phyloP scores from a whole-genome alignment of 2,329 filamentous ascomycete species.

The Hymenotorrendiella dingleyae region DNA sequence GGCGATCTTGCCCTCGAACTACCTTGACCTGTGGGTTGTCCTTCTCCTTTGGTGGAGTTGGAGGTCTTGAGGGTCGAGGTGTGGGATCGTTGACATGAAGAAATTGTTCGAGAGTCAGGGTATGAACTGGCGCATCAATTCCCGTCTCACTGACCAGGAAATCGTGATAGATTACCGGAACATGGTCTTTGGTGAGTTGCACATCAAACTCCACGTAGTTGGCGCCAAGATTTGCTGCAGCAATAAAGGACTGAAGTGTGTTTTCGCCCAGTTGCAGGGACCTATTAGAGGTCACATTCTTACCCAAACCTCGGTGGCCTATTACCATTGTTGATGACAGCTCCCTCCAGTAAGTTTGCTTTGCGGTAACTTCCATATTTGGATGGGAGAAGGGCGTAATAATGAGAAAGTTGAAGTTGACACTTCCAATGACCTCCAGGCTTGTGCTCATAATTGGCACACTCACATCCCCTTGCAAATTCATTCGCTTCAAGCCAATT shows the following conservation, averaged over 20 bases:
- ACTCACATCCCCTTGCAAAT: constrained; percentile 83
- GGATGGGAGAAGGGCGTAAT: constrained; percentile 92
- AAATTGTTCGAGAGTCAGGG: constrained; percentile 90
- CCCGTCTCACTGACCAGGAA: constrained; percentile 97
- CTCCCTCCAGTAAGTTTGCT: constrained; percentile 96
- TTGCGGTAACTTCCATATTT: constrained; percentile 84
- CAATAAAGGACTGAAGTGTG: constrained; percentile 91
- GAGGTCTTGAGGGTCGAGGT: constrained; percentile 40
- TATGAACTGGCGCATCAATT: constrained; percentile 93
- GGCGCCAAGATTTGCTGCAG: constrained; percentile 85
- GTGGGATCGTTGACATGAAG: constrained; percentile 63
- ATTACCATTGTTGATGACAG: constrained; percentile 80
- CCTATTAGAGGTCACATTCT: constrained; percentile 77
- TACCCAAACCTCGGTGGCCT: constrained; percentile 71
- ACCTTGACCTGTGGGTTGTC: constrained; percentile 21
- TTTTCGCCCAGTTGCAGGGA: constrained; percentile 95
- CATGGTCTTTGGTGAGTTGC: constrained; percentile 96
- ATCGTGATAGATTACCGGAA: constrained; percentile 97
- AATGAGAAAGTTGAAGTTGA: constrained; percentile 95
- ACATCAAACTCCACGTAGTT: constrained; percentile 78
- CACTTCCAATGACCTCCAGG: constrained; percentile 84
- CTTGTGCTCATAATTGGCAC: constrained; percentile 79
- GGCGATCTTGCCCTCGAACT: constrained; percentile 26
- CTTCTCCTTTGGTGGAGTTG: constrained; percentile 36
- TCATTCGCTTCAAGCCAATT: constrained; percentile 81